Conservation (phyloP, 495 filamentous ascomycete genomes). For the Lasiosphaeris hirsuta region DNA sequence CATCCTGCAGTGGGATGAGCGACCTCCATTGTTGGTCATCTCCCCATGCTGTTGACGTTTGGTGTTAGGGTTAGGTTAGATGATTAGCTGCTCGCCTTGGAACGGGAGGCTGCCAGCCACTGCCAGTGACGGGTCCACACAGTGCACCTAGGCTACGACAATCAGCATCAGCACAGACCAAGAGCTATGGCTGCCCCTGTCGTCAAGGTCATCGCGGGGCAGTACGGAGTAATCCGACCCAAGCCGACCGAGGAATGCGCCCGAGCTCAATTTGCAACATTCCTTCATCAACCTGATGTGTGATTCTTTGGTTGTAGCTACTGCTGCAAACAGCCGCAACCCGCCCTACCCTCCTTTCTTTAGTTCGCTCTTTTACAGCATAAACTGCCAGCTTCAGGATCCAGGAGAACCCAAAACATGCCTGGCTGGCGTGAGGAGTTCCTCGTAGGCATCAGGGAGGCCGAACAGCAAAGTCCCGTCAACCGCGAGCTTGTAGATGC, state of each 20-base stretch:
- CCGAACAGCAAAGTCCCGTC: conserved; percentile 42
- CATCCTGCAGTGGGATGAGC: conserved; percentile 80
- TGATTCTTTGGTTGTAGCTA: too few species aligned
- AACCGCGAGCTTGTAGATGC: conserved; percentile 44
- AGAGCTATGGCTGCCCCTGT: neutral
- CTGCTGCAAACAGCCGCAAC: neutral
- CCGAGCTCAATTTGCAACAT: neutral
- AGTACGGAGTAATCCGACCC: neutral
- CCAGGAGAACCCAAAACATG: conserved; percentile 23
- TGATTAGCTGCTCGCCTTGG: neutral
- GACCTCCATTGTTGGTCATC: conserved; percentile 45
- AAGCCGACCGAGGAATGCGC: neutral
- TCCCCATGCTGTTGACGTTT: conserved; percentile 26
- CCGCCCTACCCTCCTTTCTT: neutral
- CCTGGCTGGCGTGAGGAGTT: conserved; percentile 47
- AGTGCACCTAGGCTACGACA: too few species aligned
- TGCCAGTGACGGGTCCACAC: too few species aligned
- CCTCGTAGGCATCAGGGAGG: conserved; percentile 38
- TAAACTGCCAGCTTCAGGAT: neutral
- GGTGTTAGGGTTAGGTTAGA: neutral
- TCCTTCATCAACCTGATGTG: too few species aligned
- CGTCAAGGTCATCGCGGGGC: neutral
- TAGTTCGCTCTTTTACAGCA: neutral
- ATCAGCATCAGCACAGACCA: too few species aligned
- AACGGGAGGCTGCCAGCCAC: neutral